These are phyloP conservation scores for Trypanosoma mega DNA, from an alignment of 208 protist species.

Conservation along the genomic window DNA sequence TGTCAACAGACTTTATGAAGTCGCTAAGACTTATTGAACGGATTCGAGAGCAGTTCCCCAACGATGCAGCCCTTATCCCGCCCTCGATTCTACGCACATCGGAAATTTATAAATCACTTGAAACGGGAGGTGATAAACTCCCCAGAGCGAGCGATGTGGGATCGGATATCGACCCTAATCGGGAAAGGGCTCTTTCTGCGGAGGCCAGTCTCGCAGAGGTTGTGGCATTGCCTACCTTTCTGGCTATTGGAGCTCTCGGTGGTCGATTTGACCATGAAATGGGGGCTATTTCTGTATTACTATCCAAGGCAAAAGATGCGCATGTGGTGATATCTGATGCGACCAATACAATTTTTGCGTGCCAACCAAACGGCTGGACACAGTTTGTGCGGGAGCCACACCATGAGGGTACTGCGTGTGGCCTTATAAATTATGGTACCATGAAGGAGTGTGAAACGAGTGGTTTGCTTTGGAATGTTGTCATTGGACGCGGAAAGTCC, in stretches of 20 bases:
- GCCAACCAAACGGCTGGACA: conserved; percentile 68
- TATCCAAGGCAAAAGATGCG: neutral
- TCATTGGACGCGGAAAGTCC: conserved; percentile 47
- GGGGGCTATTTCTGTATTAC: conserved; percentile 27
- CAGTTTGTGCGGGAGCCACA: conserved; percentile 32
- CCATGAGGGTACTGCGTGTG: conserved; percentile 37
- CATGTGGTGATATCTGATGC: conserved; percentile 43
- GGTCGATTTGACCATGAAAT: conserved; percentile 82
- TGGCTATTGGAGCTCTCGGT: conserved; percentile 61
- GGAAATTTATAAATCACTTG: conserved; percentile 5
- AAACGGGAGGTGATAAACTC: conserved; percentile 16
- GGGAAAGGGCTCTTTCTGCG: conserved; percentile 11
- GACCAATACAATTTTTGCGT: conserved; percentile 65
- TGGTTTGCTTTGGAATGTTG: conserved; percentile 70
- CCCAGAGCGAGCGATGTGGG: neutral
- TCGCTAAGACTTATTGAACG: conserved; percentile 45
- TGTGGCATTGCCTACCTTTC: conserved; percentile 52
- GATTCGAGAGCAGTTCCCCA: conserved; percentile 20
- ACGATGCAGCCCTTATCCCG: conserved; percentile 22
- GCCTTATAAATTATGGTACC: conserved; percentile 58
- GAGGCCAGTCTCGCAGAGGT: conserved; percentile 15
- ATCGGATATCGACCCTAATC: conserved; percentile 5
- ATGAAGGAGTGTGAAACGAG: conserved; percentile 67
- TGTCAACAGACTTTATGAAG: conserved; percentile 85
- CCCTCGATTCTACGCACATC: conserved; percentile 8